Evolutionary conservation across 2,329 filamentous ascomycete genomes (phyloP).

Genomic region (Aphanocladium album): DNA sequence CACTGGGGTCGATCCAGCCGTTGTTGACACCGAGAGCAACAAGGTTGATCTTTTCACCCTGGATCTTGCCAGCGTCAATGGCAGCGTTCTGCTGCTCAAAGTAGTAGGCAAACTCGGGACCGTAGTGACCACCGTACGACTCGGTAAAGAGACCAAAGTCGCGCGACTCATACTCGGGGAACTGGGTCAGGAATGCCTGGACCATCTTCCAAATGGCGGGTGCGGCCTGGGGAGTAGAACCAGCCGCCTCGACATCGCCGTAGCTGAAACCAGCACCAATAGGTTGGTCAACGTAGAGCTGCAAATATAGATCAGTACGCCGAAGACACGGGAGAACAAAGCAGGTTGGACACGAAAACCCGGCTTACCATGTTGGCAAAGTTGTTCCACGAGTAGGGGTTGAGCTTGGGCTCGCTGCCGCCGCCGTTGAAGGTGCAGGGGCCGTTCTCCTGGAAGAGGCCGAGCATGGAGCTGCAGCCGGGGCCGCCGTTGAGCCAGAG

Average conservation of each 20-base stretch:
- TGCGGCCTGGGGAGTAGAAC: slow-evolving; percentile 28
- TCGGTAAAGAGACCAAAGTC: slow-evolving; percentile 52
- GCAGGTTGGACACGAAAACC: slow-evolving; percentile 24
- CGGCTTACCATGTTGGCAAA: slow-evolving; percentile 33
- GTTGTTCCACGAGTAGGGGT: slow-evolving; percentile 39
- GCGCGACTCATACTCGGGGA: slow-evolving; percentile 56
- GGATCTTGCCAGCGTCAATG: slow-evolving; percentile 38
- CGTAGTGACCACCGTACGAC: slow-evolving; percentile 55
- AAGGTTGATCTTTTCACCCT: slow-evolving; percentile 42
- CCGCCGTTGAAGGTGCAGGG: slow-evolving; percentile 39
- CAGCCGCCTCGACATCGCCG: slow-evolving; percentile 4
- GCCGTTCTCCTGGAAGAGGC: slow-evolving; percentile 39
- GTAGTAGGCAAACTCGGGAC: slow-evolving; percentile 50
- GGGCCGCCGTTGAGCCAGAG: slow-evolving; percentile 37
- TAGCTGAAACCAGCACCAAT: slow-evolving; percentile 28
- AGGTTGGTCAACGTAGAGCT: slow-evolving; percentile 19
- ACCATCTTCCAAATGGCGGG: slow-evolving; percentile 48
- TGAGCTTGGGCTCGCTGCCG: slow-evolving; percentile 32
- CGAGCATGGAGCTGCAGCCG: slow-evolving; percentile 34
- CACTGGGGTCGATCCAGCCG: slow-evolving; percentile 44
- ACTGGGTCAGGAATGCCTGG: slow-evolving; percentile 58
- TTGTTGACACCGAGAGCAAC: slow-evolving; percentile 53
- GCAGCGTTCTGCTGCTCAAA: slow-evolving; percentile 52
- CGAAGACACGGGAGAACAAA: no score
- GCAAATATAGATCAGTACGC: background rate